Evolutionary conservation across 148 eudicot genomes (phyloP).

Genomic region (Polygonum aviculare): DNA sequence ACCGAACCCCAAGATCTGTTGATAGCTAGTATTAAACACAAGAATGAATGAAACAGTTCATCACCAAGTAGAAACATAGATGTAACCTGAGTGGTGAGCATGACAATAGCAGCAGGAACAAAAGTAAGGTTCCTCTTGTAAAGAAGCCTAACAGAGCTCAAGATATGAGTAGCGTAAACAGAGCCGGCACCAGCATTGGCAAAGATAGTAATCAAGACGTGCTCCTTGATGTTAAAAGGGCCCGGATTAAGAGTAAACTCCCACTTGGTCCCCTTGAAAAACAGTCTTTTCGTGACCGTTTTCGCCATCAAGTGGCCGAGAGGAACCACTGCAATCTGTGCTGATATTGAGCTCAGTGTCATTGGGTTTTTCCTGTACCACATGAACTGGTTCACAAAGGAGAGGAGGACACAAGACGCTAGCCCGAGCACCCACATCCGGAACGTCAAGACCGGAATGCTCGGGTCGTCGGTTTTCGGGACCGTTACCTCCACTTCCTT

Average conservation of each 20-base stretch:
- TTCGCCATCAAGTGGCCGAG: conserved; percentile 75
- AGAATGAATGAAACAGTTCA: not conserved
- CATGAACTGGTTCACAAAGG: conserved; percentile 76
- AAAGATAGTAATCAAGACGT: conserved; percentile 79
- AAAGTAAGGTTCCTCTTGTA: conserved; percentile 52
- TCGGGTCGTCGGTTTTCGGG: conserved; percentile 67
- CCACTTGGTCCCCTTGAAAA: conserved; percentile 45
- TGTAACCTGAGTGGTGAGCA: conserved; percentile 73
- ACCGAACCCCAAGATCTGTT: conserved; percentile 66
- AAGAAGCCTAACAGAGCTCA: conserved; percentile 56
- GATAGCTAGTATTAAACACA: not conserved
- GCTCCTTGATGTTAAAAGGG: conserved; percentile 78
- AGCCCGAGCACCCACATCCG: conserved; percentile 80
- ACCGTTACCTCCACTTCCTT: conserved; percentile 71
- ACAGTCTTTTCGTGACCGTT: conserved; percentile 40
- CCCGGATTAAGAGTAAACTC: conserved; percentile 76
- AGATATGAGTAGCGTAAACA: conserved; percentile 72
- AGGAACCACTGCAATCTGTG: conserved; percentile 75
- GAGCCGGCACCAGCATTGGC: conserved; percentile 76
- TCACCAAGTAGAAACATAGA: not conserved
- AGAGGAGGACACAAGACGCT: conserved; percentile 31
- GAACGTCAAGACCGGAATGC: conserved; percentile 56
- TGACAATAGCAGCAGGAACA: conserved; percentile 59
- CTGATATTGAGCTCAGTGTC: conserved; percentile 44
- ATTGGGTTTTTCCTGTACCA: conserved; percentile 74